These are phyloP conservation scores for Peronospora belbahrii DNA, from an alignment of 352 stramenopile species.

Conservation along the genomic window DNA sequence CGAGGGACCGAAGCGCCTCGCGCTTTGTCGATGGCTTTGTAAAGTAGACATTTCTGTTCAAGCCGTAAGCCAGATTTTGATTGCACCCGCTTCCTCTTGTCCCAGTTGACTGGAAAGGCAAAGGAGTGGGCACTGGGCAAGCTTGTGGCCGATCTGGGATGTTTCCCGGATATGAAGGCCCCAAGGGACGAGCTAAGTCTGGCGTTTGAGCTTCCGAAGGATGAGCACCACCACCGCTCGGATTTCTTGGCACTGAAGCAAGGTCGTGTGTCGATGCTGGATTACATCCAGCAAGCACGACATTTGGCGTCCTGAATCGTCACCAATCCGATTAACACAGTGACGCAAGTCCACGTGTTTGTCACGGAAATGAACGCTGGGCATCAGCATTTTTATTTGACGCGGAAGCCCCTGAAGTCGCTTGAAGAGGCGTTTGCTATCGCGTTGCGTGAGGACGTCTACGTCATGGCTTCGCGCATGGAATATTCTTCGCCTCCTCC, in stretches of 20 bases:
- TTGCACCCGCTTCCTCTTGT: slow-evolving; percentile 5
- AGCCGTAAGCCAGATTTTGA: too few species aligned
- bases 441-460: slow-evolving; percentile 12
- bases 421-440: slow-evolving; percentile 9
- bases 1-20: too few species aligned
- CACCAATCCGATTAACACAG: slow-evolving; percentile 1
- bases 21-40: too few species aligned
- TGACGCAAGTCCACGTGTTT: slow-evolving; percentile 16
- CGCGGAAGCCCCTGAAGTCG: background rate
- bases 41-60: too few species aligned
- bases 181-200: background rate
- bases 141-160: slow-evolving; percentile 4
- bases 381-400: slow-evolving; percentile 7
- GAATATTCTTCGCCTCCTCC: background rate
- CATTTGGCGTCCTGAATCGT: slow-evolving; percentile 13
- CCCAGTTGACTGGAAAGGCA: background rate
- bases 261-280: slow-evolving; percentile 6
- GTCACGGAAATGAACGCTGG: slow-evolving; percentile 12
- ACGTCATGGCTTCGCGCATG: slow-evolving; percentile 4
- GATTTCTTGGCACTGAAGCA: slow-evolving; percentile 12
- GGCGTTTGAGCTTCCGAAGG: slow-evolving; percentile 9
- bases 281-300: slow-evolving; percentile 15
- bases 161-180: slow-evolving; percentile 5
- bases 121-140: slow-evolving; percentile 9
- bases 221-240: slow-evolving; percentile 2